A percentile compares a stretch with the other conserved stretches of the same genome.
Evolutionary conservation across 257 asterid species (phyloP).

Genomic region (Nemophila menziesii): DNA sequence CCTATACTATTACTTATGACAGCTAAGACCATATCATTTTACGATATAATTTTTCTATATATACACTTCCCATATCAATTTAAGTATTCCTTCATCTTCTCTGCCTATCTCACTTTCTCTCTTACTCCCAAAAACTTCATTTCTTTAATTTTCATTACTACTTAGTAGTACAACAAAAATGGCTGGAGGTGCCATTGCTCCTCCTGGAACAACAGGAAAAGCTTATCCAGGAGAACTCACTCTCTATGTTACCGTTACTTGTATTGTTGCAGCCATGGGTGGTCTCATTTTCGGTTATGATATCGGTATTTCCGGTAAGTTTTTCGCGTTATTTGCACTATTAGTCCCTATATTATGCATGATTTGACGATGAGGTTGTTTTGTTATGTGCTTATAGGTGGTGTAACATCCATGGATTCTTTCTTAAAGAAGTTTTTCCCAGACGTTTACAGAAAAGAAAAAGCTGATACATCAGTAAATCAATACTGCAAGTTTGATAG

Average conservation of each 20-base stretch:
- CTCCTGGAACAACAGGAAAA: constrained; percentile 34
- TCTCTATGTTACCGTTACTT: constrained; percentile 44
- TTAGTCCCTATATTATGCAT: too few relatives aligned
- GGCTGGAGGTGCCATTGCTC: constrained; percentile 78
- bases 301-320: constrained; percentile 72
- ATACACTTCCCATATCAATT: constrained; percentile 11
- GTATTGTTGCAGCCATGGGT: constrained; percentile 92
- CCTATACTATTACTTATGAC: constrained; percentile 8
- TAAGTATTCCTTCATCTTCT: background rate
- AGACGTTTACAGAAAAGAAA: constrained; percentile 35
- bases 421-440: constrained; percentile 61
- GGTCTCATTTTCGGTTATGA: constrained; percentile 88
- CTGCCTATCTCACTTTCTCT: background rate
- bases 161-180: constrained; percentile 16
- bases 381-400: constrained; percentile 36
- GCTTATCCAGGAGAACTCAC: constrained; percentile 72
- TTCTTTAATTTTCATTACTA: background rate
- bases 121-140: background rate
- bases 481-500: constrained; percentile 89
- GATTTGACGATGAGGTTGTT: background rate
- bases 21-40: constrained; percentile 18
- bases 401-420: constrained; percentile 79
- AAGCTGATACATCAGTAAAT: constrained; percentile 32
- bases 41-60: constrained; percentile 23
- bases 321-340: too few relatives aligned